These are phyloP conservation scores for Akanthomyces lecanii DNA, from an alignment of 2,329 filamentous ascomycete species.

Conservation along the genomic window DNA sequence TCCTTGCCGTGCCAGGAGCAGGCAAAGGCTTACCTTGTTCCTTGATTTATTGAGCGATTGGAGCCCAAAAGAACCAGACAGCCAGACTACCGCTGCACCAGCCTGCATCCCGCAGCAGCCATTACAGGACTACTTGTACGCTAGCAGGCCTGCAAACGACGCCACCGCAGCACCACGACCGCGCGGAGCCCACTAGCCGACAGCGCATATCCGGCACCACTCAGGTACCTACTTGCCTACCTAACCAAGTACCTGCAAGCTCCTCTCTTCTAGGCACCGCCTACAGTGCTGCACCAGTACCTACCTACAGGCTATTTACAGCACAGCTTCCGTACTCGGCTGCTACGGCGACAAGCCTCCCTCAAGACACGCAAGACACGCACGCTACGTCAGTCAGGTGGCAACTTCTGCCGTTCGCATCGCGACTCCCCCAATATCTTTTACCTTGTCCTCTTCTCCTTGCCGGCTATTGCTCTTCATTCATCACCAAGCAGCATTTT, in stretches of 20 bases:
- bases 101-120: slow-evolving; percentile 3
- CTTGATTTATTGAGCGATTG: neutral
- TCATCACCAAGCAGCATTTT: slow-evolving; percentile 13
- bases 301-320: neutral
- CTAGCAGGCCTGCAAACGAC: slow-evolving; percentile 11
- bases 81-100: neutral
- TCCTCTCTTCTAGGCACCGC: neutral
- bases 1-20: no score
- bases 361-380: neutral
- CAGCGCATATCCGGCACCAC: neutral
- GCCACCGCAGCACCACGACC: neutral
- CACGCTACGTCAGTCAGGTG: slow-evolving; percentile 14
- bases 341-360: slow-evolving; percentile 2
- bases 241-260: neutral
- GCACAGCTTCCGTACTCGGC: neutral
- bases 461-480: neutral
- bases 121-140: neutral
- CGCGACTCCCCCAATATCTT: slow-evolving; percentile 10
- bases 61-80: neutral
- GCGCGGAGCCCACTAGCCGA: neutral
- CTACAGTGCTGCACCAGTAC: neutral
- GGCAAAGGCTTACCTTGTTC: neutral
- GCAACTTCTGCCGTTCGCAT: slow-evolving; percentile 16
- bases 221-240: neutral
- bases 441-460: neutral